Evolutionary conservation across 2,329 filamentous ascomycete species (phyloP).

Genomic region (Ascosphaera aggregata): DNA sequence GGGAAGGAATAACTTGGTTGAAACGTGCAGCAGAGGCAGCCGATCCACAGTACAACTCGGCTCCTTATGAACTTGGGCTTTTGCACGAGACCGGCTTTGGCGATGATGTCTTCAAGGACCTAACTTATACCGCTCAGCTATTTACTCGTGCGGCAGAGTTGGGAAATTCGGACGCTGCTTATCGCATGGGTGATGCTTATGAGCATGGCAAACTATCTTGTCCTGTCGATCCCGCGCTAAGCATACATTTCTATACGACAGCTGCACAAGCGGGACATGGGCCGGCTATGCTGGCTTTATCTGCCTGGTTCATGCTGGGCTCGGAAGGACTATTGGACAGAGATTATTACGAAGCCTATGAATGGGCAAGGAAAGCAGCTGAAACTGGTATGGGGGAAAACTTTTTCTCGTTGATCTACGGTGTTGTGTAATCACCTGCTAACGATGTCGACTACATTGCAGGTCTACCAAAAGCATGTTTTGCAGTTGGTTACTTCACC

Average conservation of each 20-base stretch:
- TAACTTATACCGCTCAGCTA: slow-evolving; percentile 72
- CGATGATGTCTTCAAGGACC: slow-evolving; percentile 80
- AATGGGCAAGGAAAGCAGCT: slow-evolving; percentile 78
- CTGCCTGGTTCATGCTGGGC: slow-evolving; percentile 95
- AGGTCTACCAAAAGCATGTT: slow-evolving; percentile 48
- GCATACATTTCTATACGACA: slow-evolving; percentile 91
- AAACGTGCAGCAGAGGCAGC: slow-evolving; percentile 81
- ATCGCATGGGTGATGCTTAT: slow-evolving; percentile 84
- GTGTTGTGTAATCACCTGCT: neutral
- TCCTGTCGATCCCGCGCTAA: slow-evolving; percentile 73
- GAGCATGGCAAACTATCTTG: slow-evolving; percentile 77
- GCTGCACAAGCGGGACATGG: slow-evolving; percentile 69
- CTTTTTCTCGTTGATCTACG: slow-evolving; percentile 1
- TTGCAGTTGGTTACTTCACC: slow-evolving; percentile 89
- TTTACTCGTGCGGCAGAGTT: slow-evolving; percentile 89
- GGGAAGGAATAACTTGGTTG: slow-evolving; percentile 88
- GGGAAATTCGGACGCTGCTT: slow-evolving; percentile 67
- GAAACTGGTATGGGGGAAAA: slow-evolving; percentile 42
- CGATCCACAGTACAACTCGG: slow-evolving; percentile 76
- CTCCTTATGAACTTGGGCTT: slow-evolving; percentile 71
- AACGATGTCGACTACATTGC: slow-evolving; percentile 2
- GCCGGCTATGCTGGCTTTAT: slow-evolving; percentile 90
- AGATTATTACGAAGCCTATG: slow-evolving; percentile 88
- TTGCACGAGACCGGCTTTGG: slow-evolving; percentile 87
- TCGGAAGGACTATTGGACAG: slow-evolving; percentile 81